A percentile compares a stretch with the other conserved stretches of the same genome.
Conservation (phyloP, 139 green algal genomes). For the Micromonas commoda region DNA sequence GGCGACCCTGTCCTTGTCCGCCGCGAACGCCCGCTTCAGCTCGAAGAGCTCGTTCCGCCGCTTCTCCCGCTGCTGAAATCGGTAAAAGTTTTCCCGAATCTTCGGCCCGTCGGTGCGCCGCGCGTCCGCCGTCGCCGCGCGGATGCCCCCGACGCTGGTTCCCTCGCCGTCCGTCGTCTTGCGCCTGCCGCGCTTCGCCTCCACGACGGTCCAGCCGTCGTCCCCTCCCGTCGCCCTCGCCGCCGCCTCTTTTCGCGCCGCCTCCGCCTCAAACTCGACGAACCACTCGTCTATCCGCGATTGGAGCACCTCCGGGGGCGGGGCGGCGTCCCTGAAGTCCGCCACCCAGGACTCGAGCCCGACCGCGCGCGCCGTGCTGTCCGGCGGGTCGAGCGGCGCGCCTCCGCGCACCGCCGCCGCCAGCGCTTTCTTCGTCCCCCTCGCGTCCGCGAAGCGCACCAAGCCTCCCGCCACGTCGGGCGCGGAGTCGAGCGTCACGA, state of each 20-base stretch:
- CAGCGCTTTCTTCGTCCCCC: not conserved
- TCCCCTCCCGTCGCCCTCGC: not conserved
- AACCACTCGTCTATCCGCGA: conserved; percentile 16
- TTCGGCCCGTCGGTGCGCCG: not conserved
- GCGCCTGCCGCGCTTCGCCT: conserved; percentile 1
- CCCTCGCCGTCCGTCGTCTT: conserved; percentile 12
- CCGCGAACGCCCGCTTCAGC: conserved; percentile 1
- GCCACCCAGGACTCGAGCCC: not conserved
- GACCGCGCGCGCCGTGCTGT: not conserved
- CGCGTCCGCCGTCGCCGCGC: not conserved
- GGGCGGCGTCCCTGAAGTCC: not conserved
- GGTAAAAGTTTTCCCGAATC: conserved; percentile 13
- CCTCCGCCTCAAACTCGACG: not conserved
- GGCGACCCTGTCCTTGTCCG: conserved; percentile 2
- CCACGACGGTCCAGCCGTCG: conserved; percentile 16
- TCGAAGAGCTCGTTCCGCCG: not conserved
- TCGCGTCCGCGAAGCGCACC: not conserved
- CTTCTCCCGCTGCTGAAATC: conserved; percentile 11
- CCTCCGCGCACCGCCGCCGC: not conserved
- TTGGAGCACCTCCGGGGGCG: not conserved
- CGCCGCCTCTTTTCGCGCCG: not conserved
- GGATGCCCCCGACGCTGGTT: conserved; percentile 1
- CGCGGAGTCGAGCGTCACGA: not conserved
- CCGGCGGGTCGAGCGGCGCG: not conserved
- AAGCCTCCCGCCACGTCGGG: not conserved